Conservation (phyloP, 768 basidiomycete genomes). For the Russula ochroleuca region DNA sequence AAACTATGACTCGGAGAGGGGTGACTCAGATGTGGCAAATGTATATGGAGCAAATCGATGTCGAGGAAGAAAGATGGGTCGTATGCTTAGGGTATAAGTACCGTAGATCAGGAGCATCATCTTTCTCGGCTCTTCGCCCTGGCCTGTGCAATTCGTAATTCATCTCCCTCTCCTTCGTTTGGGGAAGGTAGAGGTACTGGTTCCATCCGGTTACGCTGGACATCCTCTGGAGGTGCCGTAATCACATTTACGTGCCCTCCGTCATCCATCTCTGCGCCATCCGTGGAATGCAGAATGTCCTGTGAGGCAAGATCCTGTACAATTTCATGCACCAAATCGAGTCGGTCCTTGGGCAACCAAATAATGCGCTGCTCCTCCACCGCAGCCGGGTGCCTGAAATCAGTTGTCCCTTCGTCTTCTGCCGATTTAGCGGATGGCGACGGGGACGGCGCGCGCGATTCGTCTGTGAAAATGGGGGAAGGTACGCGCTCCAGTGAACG, state of each 20-base stretch:
- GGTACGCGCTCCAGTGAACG: not conserved
- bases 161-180: constrained; percentile 5
- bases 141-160: not conserved
- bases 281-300: constrained; percentile 49
- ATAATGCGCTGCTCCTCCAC: constrained; percentile 66
- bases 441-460: constrained; percentile 17
- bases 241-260: constrained; percentile 56
- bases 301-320: constrained; percentile 47
- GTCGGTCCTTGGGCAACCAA: constrained; percentile 81
- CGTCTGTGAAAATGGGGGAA: constrained; percentile 13
- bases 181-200: not conserved
- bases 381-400: constrained; percentile 86
- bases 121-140: not conserved
- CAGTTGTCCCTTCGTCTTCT: constrained; percentile 35
- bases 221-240: constrained; percentile 41
- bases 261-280: constrained; percentile 55
- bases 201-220: not conserved
- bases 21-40: too few relatives aligned
- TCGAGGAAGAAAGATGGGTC: not conserved
- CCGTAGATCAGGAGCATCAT: not conserved
- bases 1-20: too few relatives aligned
- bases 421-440: constrained; percentile 31
- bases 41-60: not conserved
- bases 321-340: constrained; percentile 62
- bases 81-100: not conserved